Evolutionary conservation across 2,329 filamentous ascomycete species (phyloP).

Genomic region (Fusarium oligoseptatum): DNA sequence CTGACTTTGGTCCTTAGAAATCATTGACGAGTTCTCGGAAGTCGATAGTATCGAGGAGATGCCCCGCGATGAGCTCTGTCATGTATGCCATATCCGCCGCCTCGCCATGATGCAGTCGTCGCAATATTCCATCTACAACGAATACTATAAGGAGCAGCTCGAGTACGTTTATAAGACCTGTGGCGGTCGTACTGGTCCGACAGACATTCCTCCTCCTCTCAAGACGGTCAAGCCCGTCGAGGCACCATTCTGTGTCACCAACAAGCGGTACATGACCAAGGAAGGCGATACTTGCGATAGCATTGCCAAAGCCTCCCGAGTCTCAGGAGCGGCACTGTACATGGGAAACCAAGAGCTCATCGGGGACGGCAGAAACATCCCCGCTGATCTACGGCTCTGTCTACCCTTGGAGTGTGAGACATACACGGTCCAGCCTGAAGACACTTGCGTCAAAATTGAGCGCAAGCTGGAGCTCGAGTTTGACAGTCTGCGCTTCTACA

Average conservation of each 20-base stretch:
- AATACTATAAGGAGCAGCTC: constrained; percentile 17
- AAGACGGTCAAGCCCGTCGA: background rate
- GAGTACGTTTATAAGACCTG: constrained; percentile 23
- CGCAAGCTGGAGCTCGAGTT: background rate
- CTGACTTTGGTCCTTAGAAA: constrained; percentile 2
- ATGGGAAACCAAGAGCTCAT: constrained; percentile 26
- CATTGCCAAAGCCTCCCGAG: constrained; percentile 20
- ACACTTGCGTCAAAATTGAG: background rate
- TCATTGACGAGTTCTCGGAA: constrained; percentile 29
- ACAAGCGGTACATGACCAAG: constrained; percentile 9
- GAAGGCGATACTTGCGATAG: constrained; percentile 38
- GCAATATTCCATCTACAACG: constrained; percentile 41
- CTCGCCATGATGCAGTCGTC: constrained; percentile 44
- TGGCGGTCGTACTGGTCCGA: constrained; percentile 2
- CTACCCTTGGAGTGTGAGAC: constrained; percentile 1
- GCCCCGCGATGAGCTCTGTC: constrained; percentile 43
- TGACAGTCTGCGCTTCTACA: background rate
- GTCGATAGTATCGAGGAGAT: constrained; percentile 26
- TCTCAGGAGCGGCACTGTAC: constrained; percentile 29
- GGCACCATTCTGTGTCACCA: constrained; percentile 5
- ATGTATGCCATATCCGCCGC: constrained; percentile 34
- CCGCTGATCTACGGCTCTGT: constrained; percentile 20
- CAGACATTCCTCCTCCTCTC: background rate
- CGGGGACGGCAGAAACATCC: constrained; percentile 23
- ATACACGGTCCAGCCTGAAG: background rate